Evolutionary conservation across 208 protist species (phyloP).

Genomic region (Crithidia expoeki): DNA sequence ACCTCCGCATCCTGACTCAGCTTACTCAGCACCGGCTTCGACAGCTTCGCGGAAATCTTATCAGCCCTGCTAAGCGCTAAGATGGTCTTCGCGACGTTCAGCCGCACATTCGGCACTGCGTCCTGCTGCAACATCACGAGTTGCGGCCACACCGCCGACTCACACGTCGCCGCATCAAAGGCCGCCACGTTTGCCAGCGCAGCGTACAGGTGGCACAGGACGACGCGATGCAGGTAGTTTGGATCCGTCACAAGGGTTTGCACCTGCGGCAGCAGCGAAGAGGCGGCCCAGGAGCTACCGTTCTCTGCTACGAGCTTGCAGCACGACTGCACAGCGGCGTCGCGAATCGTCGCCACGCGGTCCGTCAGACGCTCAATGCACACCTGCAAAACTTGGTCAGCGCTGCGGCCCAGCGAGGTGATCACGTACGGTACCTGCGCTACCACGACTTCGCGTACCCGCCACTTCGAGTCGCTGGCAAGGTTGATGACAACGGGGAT

Average conservation of each 20-base stretch:
- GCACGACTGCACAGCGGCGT: slow-evolving; percentile 82
- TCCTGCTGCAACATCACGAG: slow-evolving; percentile 69
- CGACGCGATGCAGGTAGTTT: slow-evolving; percentile 84
- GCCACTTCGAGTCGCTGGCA: slow-evolving; percentile 85
- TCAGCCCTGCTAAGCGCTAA: slow-evolving; percentile 47
- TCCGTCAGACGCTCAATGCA: slow-evolving; percentile 80
- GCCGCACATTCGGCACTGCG: slow-evolving; percentile 80
- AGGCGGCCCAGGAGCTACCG: slow-evolving; percentile 60
- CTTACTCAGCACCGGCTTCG: slow-evolving; percentile 56
- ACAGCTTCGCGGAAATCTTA: slow-evolving; percentile 53
- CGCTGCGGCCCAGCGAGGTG: slow-evolving; percentile 66
- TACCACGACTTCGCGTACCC: slow-evolving; percentile 85
- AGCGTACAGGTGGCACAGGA: slow-evolving; percentile 76
- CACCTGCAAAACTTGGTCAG: slow-evolving; percentile 81
- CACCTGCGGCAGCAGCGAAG: slow-evolving; percentile 74
- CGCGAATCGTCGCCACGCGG: slow-evolving; percentile 87
- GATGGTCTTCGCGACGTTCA: slow-evolving; percentile 76
- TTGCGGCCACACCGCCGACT: slow-evolving; percentile 64
- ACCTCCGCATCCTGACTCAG: slow-evolving; percentile 62
- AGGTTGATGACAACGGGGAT: slow-evolving; percentile 84
- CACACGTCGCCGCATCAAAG: slow-evolving; percentile 60
- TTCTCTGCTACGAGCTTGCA: slow-evolving; percentile 76
- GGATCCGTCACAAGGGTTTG: slow-evolving; percentile 49
- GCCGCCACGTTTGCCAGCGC: slow-evolving; percentile 53
- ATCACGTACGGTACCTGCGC: slow-evolving; percentile 86